A percentile compares a stretch with the other conserved stretches of the same genome.
Evolutionary conservation across 2,329 filamentous ascomycete genomes (phyloP).

Genomic region (Hypoxylon sp.): DNA sequence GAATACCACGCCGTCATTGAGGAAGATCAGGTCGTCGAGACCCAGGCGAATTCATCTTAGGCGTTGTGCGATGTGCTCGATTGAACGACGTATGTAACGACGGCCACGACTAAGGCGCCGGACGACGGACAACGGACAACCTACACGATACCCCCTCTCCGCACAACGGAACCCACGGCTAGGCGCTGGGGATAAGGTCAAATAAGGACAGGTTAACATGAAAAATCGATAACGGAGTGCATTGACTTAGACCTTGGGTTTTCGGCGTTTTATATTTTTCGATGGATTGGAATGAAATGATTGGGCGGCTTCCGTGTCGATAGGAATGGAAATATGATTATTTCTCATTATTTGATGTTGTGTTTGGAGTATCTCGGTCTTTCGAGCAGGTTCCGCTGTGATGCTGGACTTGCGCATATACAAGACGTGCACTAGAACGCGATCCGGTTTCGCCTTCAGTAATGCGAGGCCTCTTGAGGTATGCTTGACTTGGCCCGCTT

Average conservation of each 20-base stretch:
- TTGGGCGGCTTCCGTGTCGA: constrained; percentile 30
- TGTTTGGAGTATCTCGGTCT: not conserved
- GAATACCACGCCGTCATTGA: constrained; percentile 78
- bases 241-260: constrained; percentile 31
- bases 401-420: not conserved
- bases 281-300: constrained; percentile 2
- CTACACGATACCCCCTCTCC: constrained; percentile 39
- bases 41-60: constrained; percentile 49
- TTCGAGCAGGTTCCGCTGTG: not conserved
- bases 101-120: constrained; percentile 18
- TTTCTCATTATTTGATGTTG: constrained; percentile 13
- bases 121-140: constrained; percentile 16
- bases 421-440: not conserved
- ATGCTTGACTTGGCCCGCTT: not conserved
- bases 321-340: constrained; percentile 39
- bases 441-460: constrained; percentile 6
- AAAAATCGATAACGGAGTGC: constrained; percentile 25
- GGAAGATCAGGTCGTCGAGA: constrained; percentile 79
- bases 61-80: constrained; percentile 28
- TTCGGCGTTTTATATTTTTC: constrained; percentile 25
- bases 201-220: constrained; percentile 18
- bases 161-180: constrained; percentile 17
- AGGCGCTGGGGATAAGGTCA: constrained; percentile 22
- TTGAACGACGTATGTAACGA: constrained; percentile 5
- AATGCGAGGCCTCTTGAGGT: constrained; percentile 9